phyloP scores from a whole-genome alignment of 192 early-diverging fungal species.

The Pilaira anomala region DNA sequence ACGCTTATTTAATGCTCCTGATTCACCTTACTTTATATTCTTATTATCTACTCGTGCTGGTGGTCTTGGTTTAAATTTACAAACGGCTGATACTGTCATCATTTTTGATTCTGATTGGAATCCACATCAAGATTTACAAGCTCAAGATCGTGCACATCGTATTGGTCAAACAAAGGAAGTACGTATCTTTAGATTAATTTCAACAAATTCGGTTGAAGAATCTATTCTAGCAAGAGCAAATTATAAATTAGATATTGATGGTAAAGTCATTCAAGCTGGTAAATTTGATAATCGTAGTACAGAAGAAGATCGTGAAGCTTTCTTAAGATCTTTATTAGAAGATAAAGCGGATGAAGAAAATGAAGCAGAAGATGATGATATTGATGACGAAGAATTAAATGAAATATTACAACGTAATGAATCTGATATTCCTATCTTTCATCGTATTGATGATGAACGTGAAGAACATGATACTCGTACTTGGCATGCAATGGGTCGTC shows the following conservation, averaged over 20 bases:
- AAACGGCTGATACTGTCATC: constrained; percentile 97
- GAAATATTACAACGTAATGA: constrained; percentile 86
- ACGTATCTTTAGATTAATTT: constrained; percentile 89
- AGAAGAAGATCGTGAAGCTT: constrained; percentile 90
- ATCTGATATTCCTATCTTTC: constrained; percentile 76
- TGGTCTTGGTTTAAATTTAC: constrained; percentile 94
- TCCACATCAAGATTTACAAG: constrained; percentile 97
- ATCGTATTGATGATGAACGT: constrained; percentile 75
- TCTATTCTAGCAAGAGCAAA: constrained; percentile 89
- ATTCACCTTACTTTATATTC: constrained; percentile 85
- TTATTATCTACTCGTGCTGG: constrained; percentile 95
- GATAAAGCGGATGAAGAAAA: constrained; percentile 78
- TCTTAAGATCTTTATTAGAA: constrained; percentile 82
- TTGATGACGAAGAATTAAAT: constrained; percentile 91
- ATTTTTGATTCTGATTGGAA: constrained; percentile 99
- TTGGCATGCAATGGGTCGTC: constrained; percentile 46
- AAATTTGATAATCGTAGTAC: constrained; percentile 98
- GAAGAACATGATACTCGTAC: constrained; percentile 34
- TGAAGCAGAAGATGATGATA: constrained; percentile 62
- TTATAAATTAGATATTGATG: constrained; percentile 95
- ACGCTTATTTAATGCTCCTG: constrained; percentile 77
- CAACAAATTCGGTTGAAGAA: constrained; percentile 90
- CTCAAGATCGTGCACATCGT: constrained; percentile 98
- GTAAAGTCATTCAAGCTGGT: constrained; percentile 98
- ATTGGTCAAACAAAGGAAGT: constrained; percentile 99